Base-by-base conservation (phyloP, 2,329 filamentous ascomycete species). In the Mycosphaerelloides madeirae region DNA sequence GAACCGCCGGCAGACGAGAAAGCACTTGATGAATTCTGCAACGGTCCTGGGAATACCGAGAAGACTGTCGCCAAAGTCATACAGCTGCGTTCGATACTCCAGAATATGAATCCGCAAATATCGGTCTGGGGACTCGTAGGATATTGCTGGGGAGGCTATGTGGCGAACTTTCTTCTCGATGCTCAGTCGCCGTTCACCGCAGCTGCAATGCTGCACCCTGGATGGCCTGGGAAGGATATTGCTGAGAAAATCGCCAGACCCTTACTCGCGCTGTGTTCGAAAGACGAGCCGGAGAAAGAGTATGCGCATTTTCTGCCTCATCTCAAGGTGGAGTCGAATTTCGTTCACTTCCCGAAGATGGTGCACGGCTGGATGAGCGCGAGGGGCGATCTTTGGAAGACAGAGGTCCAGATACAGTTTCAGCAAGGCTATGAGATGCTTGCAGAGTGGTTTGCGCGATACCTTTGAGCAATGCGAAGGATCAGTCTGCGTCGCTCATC, bases 401-500 rank as follows among this genome's bases (percentile, higher is more conserved):
- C 29, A 16, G 38, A 40, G 14, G 38, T 40, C 16, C 38, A 40
- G 16, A 40, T 18, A 20, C 9, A 40, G n/a, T 40, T 18, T 28
- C 38, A 40, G 25, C 28, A 18, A 22, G 38, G 38, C 12, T 40
- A 40, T 28, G 38, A 32, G 28, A 19, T 40, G 18, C 28, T 32
- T n/a, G 38, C 38, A 11, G 38, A 40, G n/a, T 40, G 29, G 14
- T 29, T 40, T 29, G 22, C 19, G 29, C 15, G 29, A 32, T 19
- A 40, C 14, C 11, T 40, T 28, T 31, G 13, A 8, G 28, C 18
- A 14, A 5, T 12, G 28, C 25, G 14, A 20, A 13, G 12, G 29
- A 29, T 60, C 54, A 60, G 39, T 56, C 53, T 19, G 47, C 54
- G 33, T 57, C 53, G 34, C 47, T 47, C 52, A 53, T 56, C 20